Evolutionary conservation across 306 rosid genomes (phyloP), one percentile per base, ranked within the genome.

Genomic region (Cucumis sativus): DNA sequence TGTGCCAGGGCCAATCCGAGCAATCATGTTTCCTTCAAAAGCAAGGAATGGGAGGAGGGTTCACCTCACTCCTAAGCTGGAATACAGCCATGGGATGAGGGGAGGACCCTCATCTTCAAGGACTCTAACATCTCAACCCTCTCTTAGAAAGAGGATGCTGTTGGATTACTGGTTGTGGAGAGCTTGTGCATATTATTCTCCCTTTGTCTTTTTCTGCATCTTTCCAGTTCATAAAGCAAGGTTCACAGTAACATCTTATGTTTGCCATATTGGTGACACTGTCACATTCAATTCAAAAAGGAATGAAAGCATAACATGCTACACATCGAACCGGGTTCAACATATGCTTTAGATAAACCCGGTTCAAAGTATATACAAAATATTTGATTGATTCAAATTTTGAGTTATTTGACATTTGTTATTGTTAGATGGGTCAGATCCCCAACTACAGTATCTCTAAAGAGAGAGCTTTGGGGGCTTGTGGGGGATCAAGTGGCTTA

Each of bases 31-130:
- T 79, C 79, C 85, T 75, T 81, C 54, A 39, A 75, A 79, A 63
- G 79, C 64, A 28, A 13, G 75, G 79, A 71, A 25, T 6, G 13
- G 52, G 63, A 74, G 75, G 77, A 30, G 75, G 16, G 69, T 75
- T 74, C 51, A 49, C 25, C 61, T 59, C 9, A 45, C 82, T 63
- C 70, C 76, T 15, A 72, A 65, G 77, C 64, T 49, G 78, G 39
- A 28, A 64, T 62, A 59, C 68, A 71, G 49, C 56, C 56, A 43
- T 61, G 39, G 51, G 58, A 69, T 83, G 58, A 69, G 87, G 71
- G 71, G 64, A 62, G 85, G 59, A 78, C 87, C 84, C 81, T 83
- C 81, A 69, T 84, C 64, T 43, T 17, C 64, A 72, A 33, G 28
- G 15, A 79, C 69, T 68, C 43, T 67, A 37, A 76, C 52, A 43